Conservation (phyloP, 495 filamentous ascomycete species). For the Penicillium lagena region DNA sequence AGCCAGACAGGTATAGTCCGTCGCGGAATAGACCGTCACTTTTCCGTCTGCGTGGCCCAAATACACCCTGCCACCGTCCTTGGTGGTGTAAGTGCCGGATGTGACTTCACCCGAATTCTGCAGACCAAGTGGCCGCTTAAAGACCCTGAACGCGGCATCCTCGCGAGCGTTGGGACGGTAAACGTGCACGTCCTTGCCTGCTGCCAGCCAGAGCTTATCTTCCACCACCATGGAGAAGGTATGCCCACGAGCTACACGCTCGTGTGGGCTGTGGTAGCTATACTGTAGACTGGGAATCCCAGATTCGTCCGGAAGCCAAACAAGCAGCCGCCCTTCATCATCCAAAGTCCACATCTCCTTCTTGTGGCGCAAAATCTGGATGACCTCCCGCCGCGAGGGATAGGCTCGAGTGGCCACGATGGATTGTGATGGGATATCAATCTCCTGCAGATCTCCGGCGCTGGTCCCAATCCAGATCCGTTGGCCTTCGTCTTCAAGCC, state of each 20-base stretch:
- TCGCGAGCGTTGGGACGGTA: slow-evolving; percentile 68
- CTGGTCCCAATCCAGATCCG: slow-evolving; percentile 90
- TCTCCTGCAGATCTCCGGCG: slow-evolving; percentile 78
- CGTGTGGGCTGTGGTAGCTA: slow-evolving; percentile 53
- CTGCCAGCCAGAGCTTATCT: slow-evolving; percentile 79
- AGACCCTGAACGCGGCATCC: slow-evolving; percentile 62
- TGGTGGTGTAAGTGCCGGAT: slow-evolving; percentile 67
- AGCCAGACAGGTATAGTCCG: slow-evolving; percentile 65
- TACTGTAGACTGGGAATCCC: slow-evolving; percentile 68
- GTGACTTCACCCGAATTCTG: slow-evolving; percentile 79
- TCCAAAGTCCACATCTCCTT: slow-evolving; percentile 94
- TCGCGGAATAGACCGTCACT: slow-evolving; percentile 79
- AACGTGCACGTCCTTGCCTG: slow-evolving; percentile 80
- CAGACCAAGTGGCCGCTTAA: slow-evolving; percentile 59
- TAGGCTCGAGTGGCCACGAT: slow-evolving; percentile 61
- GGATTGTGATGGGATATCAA: slow-evolving; percentile 67
- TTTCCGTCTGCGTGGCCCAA: slow-evolving; percentile 94
- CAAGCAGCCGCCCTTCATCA: slow-evolving; percentile 77
- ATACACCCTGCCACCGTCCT: slow-evolving; percentile 74
- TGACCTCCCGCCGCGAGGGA: slow-evolving; percentile 75
- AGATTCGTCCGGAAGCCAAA: slow-evolving; percentile 77
- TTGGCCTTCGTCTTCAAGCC: slow-evolving; percentile 71
- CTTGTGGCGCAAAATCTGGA: slow-evolving; percentile 78
- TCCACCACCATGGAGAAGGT: slow-evolving; percentile 79
- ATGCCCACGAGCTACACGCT: slow-evolving; percentile 73